Percentiles rank a stretch among this genome's conserved stretches.
Conservation (phyloP, 441 rosid species). For the Jatropha multifida region DNA sequence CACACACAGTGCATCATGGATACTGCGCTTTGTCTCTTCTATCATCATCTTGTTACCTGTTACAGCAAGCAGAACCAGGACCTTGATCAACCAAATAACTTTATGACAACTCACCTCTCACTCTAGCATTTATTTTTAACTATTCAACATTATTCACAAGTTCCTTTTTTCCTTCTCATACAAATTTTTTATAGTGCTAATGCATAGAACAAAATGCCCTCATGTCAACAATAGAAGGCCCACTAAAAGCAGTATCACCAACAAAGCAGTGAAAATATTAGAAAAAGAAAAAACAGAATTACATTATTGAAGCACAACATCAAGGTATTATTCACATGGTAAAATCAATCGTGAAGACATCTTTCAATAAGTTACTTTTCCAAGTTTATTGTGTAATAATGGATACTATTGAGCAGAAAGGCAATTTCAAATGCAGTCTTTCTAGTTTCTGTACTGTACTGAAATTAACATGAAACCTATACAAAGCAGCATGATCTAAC, state of each 20-base stretch:
- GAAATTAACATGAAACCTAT: background rate
- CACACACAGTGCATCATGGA: constrained; percentile 94
- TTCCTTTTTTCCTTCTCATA: background rate
- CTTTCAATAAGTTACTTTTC: background rate
- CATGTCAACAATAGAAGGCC: background rate
- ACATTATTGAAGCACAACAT: background rate
- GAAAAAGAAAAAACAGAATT: background rate
- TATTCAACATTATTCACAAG: background rate
- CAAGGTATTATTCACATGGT: background rate
- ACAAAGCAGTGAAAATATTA: background rate
- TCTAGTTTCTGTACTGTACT: background rate
- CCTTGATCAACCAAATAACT: constrained; percentile 10
- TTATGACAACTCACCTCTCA: background rate
- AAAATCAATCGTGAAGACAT: background rate
- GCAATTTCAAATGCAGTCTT: background rate
- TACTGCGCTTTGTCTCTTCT: constrained; percentile 97
- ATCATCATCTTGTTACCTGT: constrained; percentile 97
- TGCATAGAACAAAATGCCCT: background rate
- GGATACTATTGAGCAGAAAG: no score
- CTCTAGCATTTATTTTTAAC: background rate
- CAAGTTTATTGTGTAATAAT: background rate
- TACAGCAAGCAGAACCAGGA: constrained; percentile 24
- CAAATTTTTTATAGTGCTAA: background rate
- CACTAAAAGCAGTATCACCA: background rate
- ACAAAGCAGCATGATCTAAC: background rate